Evolutionary conservation across 495 filamentous ascomycete genomes (phyloP).

Genomic region (Tricharina praecox): DNA sequence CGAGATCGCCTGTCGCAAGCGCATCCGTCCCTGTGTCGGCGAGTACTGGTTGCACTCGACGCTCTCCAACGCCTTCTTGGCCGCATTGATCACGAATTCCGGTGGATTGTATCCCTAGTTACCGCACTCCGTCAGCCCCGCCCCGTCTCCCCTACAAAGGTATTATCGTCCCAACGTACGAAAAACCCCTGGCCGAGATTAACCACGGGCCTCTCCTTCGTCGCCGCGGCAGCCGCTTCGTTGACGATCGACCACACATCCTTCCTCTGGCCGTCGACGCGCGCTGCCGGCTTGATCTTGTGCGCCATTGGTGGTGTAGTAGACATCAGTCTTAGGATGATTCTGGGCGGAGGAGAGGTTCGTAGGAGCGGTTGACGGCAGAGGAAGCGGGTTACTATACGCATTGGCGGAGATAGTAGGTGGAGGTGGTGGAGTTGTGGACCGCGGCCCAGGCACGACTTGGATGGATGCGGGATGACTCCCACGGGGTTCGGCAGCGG

Average conservation of each 20-base stretch:
- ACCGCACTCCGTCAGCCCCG: too few relatives aligned
- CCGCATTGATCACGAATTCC: conserved; percentile 74
- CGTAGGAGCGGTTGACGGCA: too few relatives aligned
- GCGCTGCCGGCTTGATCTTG: conserved; percentile 48
- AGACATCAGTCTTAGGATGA: too few relatives aligned
- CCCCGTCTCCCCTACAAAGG: too few relatives aligned
- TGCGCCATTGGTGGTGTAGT: conserved; percentile 11
- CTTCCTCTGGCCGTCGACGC: conserved; percentile 66
- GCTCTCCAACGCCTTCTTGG: conserved; percentile 71
- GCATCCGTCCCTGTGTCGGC: conserved; percentile 79
- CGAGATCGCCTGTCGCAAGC: conserved; percentile 78
- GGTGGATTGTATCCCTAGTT: conserved; percentile 95
- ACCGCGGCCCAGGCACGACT: too few relatives aligned
- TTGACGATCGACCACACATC: conserved; percentile 99
- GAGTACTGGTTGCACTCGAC: conserved; percentile 99
- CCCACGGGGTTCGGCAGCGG: too few relatives aligned
- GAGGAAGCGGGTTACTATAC: too few relatives aligned
- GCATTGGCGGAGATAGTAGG: too few relatives aligned
- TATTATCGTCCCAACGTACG: too few relatives aligned
- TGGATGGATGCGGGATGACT: too few relatives aligned
- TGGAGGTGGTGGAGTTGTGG: too few relatives aligned
- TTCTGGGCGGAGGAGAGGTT: too few relatives aligned
- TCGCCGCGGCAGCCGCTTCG: conserved; percentile 71
- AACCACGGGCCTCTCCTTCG: conserved; percentile 78
- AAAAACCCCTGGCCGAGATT: conserved; percentile 98